phyloP scores from a whole-genome alignment of 164 flowering plant species.

The Chimonanthus praecox region DNA sequence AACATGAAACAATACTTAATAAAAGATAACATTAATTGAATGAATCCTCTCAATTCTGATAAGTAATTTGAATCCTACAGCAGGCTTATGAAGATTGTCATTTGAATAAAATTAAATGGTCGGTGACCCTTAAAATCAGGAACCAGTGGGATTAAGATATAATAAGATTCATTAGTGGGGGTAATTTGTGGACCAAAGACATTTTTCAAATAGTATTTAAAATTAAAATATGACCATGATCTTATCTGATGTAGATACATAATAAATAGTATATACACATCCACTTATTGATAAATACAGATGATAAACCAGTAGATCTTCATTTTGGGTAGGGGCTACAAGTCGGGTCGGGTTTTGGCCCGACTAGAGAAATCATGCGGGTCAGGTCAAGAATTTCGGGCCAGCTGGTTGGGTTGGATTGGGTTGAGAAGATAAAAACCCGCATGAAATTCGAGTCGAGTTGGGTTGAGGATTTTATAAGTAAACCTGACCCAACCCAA shows the following conservation, averaged over 20 bases:
- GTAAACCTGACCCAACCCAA: too few relatives aligned
- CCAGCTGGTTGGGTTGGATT: too few relatives aligned
- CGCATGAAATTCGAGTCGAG: too few relatives aligned
- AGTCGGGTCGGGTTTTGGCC: too few relatives aligned
- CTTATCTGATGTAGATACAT: background rate
- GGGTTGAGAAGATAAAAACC: too few relatives aligned
- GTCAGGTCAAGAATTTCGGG: too few relatives aligned
- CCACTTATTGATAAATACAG: too few relatives aligned
- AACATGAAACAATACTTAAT: background rate
- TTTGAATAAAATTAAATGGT: background rate
- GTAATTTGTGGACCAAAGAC: background rate
- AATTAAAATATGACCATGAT: background rate
- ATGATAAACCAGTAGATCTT: too few relatives aligned
- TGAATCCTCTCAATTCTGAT: background rate
- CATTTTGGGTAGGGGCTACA: too few relatives aligned
- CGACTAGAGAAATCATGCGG: too few relatives aligned
- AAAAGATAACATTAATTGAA: background rate
- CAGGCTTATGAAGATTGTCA: background rate
- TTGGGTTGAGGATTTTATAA: too few relatives aligned
- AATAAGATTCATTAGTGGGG: background rate
- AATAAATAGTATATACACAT: too few relatives aligned
- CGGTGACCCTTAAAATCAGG: background rate
- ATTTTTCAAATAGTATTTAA: background rate
- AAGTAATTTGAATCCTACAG: background rate
- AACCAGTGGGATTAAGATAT: background rate